These are phyloP conservation scores for Salicornia ramosissima DNA, from an alignment of 148 eudicot species.

Conservation along the genomic window DNA sequence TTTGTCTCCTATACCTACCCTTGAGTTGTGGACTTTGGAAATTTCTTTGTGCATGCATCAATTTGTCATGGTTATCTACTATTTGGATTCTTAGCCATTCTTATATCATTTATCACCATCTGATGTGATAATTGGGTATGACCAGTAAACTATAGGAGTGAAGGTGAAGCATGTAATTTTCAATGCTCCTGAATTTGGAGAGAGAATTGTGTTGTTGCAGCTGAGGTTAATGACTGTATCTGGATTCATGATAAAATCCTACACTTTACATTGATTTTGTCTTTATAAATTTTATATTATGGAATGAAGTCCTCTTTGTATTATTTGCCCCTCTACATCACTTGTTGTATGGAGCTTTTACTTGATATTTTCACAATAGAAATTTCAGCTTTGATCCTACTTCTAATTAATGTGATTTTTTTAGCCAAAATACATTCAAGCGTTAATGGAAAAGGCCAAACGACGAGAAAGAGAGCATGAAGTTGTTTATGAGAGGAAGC, in stretches of 20 bases:
- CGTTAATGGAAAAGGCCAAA: conserved; percentile 63
- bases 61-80: too few relatives aligned
- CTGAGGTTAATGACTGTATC: background rate
- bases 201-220: background rate
- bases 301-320: too few relatives aligned
- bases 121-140: too few relatives aligned
- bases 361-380: background rate
- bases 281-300: background rate
- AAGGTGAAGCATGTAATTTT: too few relatives aligned
- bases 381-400: background rate
- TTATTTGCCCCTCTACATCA: background rate
- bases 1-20: background rate
- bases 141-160: too few relatives aligned
- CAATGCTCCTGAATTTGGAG: background rate
- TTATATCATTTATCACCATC: too few relatives aligned
- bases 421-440: conserved; percentile 77
- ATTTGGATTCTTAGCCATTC: too few relatives aligned
- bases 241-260: background rate
- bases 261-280: background rate
- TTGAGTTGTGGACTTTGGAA: background rate
- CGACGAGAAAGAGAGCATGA: conserved; percentile 79
- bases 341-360: background rate
- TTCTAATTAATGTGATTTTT: conserved; percentile 20
- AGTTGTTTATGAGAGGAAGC: conserved; percentile 78
- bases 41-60: too few relatives aligned